Base-by-base conservation (phyloP, 2,329 filamentous ascomycete genomes). In the Salinomyces thailandicus region DNA sequence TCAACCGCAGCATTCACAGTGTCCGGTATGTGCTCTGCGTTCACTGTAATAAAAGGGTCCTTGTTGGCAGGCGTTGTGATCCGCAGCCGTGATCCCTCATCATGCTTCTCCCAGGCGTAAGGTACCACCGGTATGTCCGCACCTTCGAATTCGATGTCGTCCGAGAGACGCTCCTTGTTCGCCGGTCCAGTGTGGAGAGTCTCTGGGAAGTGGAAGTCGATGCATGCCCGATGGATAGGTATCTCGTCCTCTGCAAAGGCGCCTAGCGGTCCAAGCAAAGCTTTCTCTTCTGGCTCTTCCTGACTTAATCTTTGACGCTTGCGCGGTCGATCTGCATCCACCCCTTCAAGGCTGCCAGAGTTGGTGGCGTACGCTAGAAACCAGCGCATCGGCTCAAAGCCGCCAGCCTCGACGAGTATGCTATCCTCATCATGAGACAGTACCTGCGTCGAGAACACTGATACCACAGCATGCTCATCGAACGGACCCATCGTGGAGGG, bases 401-500 rank as follows among this genome's bases (percentile, higher is more conserved):
- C 44, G 15, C 53, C 54, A n/a, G 54, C 47, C 39, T 58, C 54
- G 19, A 56, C 48, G 7, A 56, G 35, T 14, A 58, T 51, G 1
- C 44, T 44, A 16, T 33, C 28, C 16, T 50, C 41, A 37, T 56
- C 52, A 16, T 45, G 30, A 5, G 48, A 49, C 14, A 39, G 32
- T 2, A 55, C 54, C 20, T 49, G 45, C 2, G 51, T 46, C 7
- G 53, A 49, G 27, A 47, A 31, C 6, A 51, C 52, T 5, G 42
- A 51, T 26, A 43, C 48, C 35, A 47, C 43, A 15, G 44, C 40
- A 30, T 51, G 41, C 33, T 46, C 41, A 22, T 42, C 32, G 9
- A 31, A 20, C 5, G 33, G 29, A 14, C 38, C 38, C 43, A 46
- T 46, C 15, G 27, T 30, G 11, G 15, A 30, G 6, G 27, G 6